Evolutionary conservation across 192 early-diverging fungal species (phyloP).

Genomic region (Phlyctochytrium bullatum): DNA sequence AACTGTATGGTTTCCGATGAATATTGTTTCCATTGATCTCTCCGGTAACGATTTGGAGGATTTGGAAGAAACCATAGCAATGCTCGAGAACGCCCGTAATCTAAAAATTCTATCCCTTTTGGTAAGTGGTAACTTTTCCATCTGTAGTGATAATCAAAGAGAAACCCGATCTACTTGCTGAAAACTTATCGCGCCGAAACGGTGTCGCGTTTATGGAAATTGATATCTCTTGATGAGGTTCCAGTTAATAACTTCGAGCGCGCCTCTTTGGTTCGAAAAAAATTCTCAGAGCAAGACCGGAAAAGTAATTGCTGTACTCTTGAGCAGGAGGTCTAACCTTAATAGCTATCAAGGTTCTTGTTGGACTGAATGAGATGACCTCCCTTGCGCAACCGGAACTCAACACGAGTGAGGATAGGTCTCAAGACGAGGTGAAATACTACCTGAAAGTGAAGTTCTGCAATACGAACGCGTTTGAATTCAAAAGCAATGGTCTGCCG

Average conservation of each 20-base stretch:
- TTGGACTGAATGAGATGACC: slow-evolving; percentile 22
- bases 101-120: slow-evolving; percentile 28
- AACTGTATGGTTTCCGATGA: slow-evolving; percentile 8
- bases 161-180: slow-evolving; percentile 21
- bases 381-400: slow-evolving; percentile 3
- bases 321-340: background rate
- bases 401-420: slow-evolving; percentile 10
- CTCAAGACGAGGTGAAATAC: slow-evolving; percentile 15
- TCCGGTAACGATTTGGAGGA: slow-evolving; percentile 26
- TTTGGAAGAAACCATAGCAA: slow-evolving; percentile 14
- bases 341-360: slow-evolving; percentile 8
- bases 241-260: slow-evolving; percentile 17
- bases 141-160: slow-evolving; percentile 3
- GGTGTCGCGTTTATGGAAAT: slow-evolving; percentile 11
- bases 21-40: slow-evolving; percentile 24
- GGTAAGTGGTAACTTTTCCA: slow-evolving; percentile 22
- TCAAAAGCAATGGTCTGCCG: slow-evolving; percentile 7
- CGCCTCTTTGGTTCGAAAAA: background rate
- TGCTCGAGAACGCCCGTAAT: slow-evolving; percentile 14
- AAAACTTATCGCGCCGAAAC: slow-evolving; percentile 14
- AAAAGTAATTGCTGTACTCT: background rate
- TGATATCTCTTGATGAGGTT: slow-evolving; percentile 18
- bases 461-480: background rate
- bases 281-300: background rate
- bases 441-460: slow-evolving; percentile 12